These are phyloP conservation scores for Artomyces pyxidatus DNA, from an alignment of 768 basidiomycete genomes.

Conservation along the genomic window DNA sequence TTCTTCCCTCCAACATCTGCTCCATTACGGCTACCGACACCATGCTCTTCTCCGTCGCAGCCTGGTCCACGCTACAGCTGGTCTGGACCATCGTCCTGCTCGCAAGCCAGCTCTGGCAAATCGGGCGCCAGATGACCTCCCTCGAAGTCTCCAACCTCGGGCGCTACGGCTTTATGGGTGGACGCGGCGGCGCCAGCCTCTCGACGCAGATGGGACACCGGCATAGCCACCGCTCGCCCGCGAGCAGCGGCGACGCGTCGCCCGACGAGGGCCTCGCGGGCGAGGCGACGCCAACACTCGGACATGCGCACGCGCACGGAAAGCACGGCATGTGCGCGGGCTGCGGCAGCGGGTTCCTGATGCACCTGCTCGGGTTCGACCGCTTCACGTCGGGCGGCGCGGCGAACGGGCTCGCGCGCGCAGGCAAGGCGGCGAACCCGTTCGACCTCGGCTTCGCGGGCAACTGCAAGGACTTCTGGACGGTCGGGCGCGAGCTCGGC, in stretches of 20 bases:
- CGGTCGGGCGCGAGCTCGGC: constrained; percentile 71
- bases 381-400: constrained; percentile 89
- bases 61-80: constrained; percentile 92
- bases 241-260: constrained; percentile 19
- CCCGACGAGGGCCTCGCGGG: constrained; percentile 40
- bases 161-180: constrained; percentile 95
- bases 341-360: constrained; percentile 58
- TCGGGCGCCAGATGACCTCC: constrained; percentile 91
- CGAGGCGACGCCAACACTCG: constrained; percentile 15
- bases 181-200: constrained; percentile 64
- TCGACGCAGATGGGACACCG: constrained; percentile 72
- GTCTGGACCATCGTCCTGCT: constrained; percentile 89
- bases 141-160: constrained; percentile 94
- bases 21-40: constrained; percentile 61
- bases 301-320: constrained; percentile 32
- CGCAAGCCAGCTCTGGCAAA: constrained; percentile 83
- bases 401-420: constrained; percentile 74
- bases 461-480: constrained; percentile 96
- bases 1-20: constrained; percentile 65
- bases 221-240: constrained; percentile 33
- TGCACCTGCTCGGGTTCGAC: constrained; percentile 90
- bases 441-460: constrained; percentile 75
- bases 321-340: constrained; percentile 29
- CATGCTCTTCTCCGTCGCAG: constrained; percentile 74
- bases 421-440: constrained; percentile 76